Conservation (phyloP, 495 filamentous ascomycete genomes). For the Letharia lupina region DNA sequence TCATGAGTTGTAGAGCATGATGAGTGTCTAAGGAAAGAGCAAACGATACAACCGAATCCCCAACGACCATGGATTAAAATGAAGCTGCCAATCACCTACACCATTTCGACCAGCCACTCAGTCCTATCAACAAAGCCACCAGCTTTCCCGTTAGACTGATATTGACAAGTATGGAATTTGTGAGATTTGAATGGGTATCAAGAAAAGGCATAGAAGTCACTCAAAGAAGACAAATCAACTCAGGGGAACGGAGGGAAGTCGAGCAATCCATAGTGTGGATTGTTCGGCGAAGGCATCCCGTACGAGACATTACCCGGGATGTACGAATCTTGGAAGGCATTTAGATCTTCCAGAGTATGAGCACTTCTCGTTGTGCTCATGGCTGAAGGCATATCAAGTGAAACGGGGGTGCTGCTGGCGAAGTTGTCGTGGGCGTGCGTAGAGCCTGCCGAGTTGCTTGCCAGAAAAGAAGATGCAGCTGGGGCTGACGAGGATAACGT, state of each 20-base stretch:
- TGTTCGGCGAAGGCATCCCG: neutral
- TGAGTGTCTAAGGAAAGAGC: neutral
- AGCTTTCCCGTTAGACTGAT: neutral
- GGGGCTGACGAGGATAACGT: neutral
- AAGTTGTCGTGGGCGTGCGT: neutral
- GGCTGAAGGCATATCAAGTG: neutral
- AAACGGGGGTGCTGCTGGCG: neutral
- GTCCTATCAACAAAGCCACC: constrained; percentile 3
- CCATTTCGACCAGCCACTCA: neutral
- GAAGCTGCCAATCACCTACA: constrained; percentile 7
- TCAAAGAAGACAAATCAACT: neutral
- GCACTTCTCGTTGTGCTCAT: neutral
- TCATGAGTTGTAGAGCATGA: neutral
- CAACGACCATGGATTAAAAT: neutral
- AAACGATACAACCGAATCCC: neutral
- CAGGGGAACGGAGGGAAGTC: neutral
- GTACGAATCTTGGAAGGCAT: neutral
- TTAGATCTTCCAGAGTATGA: neutral
- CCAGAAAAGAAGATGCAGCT: neutral
- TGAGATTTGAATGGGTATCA: neutral
- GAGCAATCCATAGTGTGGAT: constrained; percentile 6
- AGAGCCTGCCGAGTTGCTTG: neutral
- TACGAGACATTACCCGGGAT: neutral
- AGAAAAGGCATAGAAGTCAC: constrained; percentile 1
- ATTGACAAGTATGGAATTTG: neutral